Evolutionary conservation across 2,329 filamentous ascomycete species (phyloP), one percentile per base, ranked within the genome.

Genomic region (Dothideomycetes sp.): DNA sequence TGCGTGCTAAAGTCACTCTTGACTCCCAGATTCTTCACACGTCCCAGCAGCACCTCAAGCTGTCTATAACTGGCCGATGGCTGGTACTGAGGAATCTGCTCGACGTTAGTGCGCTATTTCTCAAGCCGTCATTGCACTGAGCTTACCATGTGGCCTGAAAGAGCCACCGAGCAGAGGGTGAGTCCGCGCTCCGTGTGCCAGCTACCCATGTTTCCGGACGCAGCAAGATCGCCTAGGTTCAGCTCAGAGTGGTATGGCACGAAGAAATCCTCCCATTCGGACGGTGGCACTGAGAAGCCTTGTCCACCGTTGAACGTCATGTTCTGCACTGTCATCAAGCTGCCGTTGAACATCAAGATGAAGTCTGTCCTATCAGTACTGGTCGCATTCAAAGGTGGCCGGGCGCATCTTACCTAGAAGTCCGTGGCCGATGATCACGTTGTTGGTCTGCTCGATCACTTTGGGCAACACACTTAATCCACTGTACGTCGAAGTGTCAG

Each of bases 241-340:
- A 69, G 60, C 40, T 70, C 63, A 2, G 49, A 52, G 48, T 79
- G 75, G 53, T 75, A 78, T 0, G 83, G 82, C 0, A 87, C 79
- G 54, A 74, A 84, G 52, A 84, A 79, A 2, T 77, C 75, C 37
- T 76, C 69, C 49, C 51, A 59, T 12, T 51, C 31, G 1, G 55
- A 55, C 0, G 83, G 84, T 1, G 62, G 58, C 1, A 58, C 54
- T 47, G 78, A 72, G 65, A 89, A 88, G 0, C 84, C 84, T 37
- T 81, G 73, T 32, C 68, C 56, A 4, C 82, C 83, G 42, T 75
- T 75, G 77, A 78, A 89, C 0, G 81, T 87, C 77, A 88, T 84
- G 63, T 87, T 87, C 54, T 89, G 83, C 43, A 88, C 78, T 1
- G 72, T 71, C 5, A 85, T 64, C 1, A 89, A 65, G 0, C 81